Evolutionary conservation across 129 eudicot genomes (phyloP).

Genomic region (Cynara cardunculus): DNA sequence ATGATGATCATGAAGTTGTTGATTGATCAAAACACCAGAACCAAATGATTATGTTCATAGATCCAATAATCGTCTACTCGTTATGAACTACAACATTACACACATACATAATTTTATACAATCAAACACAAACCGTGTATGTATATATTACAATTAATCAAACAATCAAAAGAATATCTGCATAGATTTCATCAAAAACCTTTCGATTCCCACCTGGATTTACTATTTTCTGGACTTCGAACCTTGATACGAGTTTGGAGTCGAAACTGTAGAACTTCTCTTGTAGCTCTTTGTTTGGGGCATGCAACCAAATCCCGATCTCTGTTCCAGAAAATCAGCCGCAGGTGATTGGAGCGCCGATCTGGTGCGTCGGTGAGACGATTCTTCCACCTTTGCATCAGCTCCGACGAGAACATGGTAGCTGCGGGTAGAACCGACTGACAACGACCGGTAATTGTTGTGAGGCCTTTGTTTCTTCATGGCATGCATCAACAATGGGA

Average conservation of each 20-base stretch:
- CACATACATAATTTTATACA: constrained; percentile 18
- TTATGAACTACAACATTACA: background rate
- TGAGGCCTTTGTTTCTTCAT: constrained; percentile 48
- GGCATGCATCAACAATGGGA: constrained; percentile 45
- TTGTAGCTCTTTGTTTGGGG: constrained; percentile 18
- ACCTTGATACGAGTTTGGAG: constrained; percentile 23
- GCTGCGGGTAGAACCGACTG: constrained; percentile 46
- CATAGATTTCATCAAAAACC: background rate
- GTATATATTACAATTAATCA: background rate
- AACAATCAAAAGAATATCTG: background rate
- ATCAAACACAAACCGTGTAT: background rate
- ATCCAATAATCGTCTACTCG: constrained; percentile 7
- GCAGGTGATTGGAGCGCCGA: constrained; percentile 34
- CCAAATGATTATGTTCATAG: constrained; percentile 7
- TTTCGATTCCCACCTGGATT: background rate
- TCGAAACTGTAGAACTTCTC: constrained; percentile 17
- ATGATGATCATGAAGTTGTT: background rate
- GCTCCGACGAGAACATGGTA: constrained; percentile 42
- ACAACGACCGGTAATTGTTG: constrained; percentile 39
- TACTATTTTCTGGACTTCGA: constrained; percentile 8
- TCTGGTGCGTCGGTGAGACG: constrained; percentile 45
- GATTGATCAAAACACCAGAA: background rate
- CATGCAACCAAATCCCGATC: constrained; percentile 30
- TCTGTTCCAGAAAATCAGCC: constrained; percentile 2
- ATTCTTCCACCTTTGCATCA: constrained; percentile 23